A percentile compares a stretch with the other conserved stretches of the same genome.
Conservation (phyloP, 441 rosid genomes). For the Aleurites moluccanus region DNA sequence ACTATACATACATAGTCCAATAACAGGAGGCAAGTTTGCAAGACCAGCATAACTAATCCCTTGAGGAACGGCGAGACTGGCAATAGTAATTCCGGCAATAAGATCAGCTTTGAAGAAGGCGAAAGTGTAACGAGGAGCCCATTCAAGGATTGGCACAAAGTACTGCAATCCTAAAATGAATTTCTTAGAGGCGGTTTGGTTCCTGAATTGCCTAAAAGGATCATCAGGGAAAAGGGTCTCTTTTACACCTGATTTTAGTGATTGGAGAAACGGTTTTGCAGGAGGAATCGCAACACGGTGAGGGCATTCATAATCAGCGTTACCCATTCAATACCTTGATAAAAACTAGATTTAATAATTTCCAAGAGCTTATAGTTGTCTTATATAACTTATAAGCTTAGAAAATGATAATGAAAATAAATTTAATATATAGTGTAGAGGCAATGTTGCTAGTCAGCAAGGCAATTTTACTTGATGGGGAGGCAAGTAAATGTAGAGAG, state of each 20-base stretch:
- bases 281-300: constrained; percentile 64
- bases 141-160: constrained; percentile 65
- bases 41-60: constrained; percentile 94
- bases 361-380: not conserved
- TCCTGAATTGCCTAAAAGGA: constrained; percentile 83
- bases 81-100: constrained; percentile 76
- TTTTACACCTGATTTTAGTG: constrained; percentile 56
- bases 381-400: not conserved
- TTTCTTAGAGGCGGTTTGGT: constrained; percentile 46
- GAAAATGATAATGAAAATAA: too few species aligned
- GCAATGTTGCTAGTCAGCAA: constrained; percentile 5
- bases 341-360: not conserved
- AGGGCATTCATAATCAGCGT: constrained; percentile 33
- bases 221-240: constrained; percentile 92
- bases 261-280: constrained; percentile 59
- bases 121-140: constrained; percentile 82
- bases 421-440: not conserved
- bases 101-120: constrained; percentile 70
- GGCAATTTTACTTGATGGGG: constrained; percentile 3
- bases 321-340: constrained; percentile 30
- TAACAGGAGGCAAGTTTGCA: constrained; percentile 83
- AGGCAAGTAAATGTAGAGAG: not conserved
- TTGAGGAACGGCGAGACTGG: constrained; percentile 91
- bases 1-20: constrained; percentile 76
- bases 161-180: constrained; percentile 61